phyloP scores from a whole-genome alignment of 352 stramenopile genomes.

The Phytophthora quininea region DNA sequence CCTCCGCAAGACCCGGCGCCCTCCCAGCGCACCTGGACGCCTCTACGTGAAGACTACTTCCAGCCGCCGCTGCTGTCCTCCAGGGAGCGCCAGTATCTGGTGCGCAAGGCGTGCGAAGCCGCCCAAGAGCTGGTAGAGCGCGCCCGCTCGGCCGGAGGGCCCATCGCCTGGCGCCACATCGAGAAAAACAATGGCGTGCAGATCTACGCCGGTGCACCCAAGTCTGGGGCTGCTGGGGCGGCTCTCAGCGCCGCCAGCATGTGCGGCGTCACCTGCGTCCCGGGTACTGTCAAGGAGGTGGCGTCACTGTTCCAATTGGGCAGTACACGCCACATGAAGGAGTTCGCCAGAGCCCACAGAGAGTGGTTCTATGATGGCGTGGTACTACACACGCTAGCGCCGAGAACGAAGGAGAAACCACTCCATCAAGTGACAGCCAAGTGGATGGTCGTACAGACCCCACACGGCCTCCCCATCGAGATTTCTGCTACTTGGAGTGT shows the following conservation, averaged over 20 bases:
- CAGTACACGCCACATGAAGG: constrained; percentile 72
- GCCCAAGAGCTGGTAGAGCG: constrained; percentile 81
- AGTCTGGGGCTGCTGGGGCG: constrained; percentile 23
- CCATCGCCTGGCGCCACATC: constrained; percentile 76
- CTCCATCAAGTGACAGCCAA: constrained; percentile 87
- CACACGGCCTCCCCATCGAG: constrained; percentile 66
- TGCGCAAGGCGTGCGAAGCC: constrained; percentile 83
- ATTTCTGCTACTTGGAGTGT: constrained; percentile 85
- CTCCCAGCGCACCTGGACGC: constrained; percentile 54
- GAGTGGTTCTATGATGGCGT: constrained; percentile 78
- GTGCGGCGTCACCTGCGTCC: constrained; percentile 82
- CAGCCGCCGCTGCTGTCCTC: constrained; percentile 65
- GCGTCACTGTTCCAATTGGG: constrained; percentile 72
- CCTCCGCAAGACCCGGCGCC: neutral
- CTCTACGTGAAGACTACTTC: constrained; percentile 81
- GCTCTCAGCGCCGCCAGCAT: constrained; percentile 54
- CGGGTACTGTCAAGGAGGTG: constrained; percentile 73
- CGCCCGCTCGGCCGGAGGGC: constrained; percentile 59
- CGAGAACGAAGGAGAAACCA: constrained; percentile 73
- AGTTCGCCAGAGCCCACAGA: constrained; percentile 58
- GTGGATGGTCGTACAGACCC: constrained; percentile 71
- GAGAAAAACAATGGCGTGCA: constrained; percentile 82
- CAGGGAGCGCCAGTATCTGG: constrained; percentile 74
- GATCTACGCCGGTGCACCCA: constrained; percentile 69
- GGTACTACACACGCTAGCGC: constrained; percentile 71